A percentile compares a stretch with the other conserved stretches of the same genome.
Conservation (phyloP, 192 early-diverging fungal species). For the Coemansia sp. region DNA sequence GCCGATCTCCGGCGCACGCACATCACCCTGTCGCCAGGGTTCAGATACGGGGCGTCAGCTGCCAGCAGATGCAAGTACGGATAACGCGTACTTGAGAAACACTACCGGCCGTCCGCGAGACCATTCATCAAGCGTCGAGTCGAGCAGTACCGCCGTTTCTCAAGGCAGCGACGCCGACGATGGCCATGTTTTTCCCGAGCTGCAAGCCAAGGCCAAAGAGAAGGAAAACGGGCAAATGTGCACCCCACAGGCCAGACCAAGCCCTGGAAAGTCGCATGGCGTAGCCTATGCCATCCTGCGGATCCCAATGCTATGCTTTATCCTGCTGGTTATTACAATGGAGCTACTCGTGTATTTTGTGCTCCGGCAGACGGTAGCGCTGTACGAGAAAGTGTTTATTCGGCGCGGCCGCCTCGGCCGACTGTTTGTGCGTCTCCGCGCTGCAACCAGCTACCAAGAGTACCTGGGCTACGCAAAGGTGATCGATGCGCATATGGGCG, state of each 20-base stretch:
- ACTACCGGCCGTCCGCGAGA: background rate
- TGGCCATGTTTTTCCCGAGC: background rate
- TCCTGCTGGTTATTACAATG: constrained; percentile 5
- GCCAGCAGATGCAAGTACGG: background rate
- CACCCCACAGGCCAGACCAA: background rate
- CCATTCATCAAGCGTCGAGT: constrained; percentile 12
- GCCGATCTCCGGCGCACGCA: no score
- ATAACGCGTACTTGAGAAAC: background rate
- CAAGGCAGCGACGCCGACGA: background rate
- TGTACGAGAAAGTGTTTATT: constrained; percentile 14
- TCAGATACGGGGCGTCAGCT: background rate
- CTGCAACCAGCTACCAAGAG: constrained; percentile 16
- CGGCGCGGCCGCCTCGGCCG: constrained; percentile 19
- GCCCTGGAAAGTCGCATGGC: constrained; percentile 7
- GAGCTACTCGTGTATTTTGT: constrained; percentile 18
- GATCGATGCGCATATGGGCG: constrained; percentile 11
- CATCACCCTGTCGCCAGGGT: background rate
- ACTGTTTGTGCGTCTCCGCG: background rate
- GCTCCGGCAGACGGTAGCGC: constrained; percentile 13
- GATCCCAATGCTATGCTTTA: constrained; percentile 7
- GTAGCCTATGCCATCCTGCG: constrained; percentile 12
- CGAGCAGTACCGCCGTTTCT: constrained; percentile 9
- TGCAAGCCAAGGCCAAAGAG: background rate
- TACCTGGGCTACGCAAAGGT: constrained; percentile 20
- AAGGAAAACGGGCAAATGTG: background rate